These are phyloP conservation scores for Dactylorhiza incarnata DNA, from an alignment of 106 monocot genomes.

Conservation along the genomic window DNA sequence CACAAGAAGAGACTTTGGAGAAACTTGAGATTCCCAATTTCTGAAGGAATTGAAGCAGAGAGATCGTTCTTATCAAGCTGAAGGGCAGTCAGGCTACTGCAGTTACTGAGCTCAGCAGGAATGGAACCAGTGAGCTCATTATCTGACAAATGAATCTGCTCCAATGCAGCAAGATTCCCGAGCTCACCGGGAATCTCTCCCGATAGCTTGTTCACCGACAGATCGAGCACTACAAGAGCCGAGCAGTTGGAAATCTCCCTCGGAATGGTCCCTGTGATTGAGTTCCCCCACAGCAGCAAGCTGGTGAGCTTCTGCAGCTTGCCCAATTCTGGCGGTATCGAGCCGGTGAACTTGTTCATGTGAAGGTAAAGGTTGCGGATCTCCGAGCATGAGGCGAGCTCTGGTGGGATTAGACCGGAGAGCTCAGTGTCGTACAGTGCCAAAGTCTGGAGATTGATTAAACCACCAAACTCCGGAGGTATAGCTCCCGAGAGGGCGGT, in stretches of 20 bases:
- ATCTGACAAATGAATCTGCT: constrained; percentile 88
- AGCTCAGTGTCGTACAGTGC: constrained; percentile 79
- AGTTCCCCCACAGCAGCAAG: constrained; percentile 83
- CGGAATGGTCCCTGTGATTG: constrained; percentile 55
- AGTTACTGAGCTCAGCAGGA: constrained; percentile 56
- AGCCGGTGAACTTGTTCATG: constrained; percentile 68
- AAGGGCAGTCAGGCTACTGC: constrained; percentile 67
- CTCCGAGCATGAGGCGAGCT: constrained; percentile 56
- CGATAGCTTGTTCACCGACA: constrained; percentile 63
- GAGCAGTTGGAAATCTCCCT: constrained; percentile 72
- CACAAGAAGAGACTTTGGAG: constrained; percentile 71
- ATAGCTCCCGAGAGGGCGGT: constrained; percentile 67
- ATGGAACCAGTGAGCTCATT: constrained; percentile 53
- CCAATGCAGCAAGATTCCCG: constrained; percentile 45
- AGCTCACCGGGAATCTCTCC: constrained; percentile 62
- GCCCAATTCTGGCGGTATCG: constrained; percentile 64
- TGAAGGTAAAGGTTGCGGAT: constrained; percentile 77
- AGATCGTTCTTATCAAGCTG: constrained; percentile 75
- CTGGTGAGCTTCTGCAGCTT: constrained; percentile 79
- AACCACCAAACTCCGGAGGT: constrained; percentile 57
- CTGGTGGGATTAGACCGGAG: constrained; percentile 54
- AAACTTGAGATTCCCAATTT: constrained; percentile 43
- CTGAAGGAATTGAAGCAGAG: constrained; percentile 51
- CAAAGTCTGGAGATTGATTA: constrained; percentile 73
- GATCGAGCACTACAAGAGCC: constrained; percentile 64